Percentiles rank a stretch among this genome's conserved stretches.
These are phyloP conservation scores for Claviceps digitariae DNA, from an alignment of 2,329 filamentous ascomycete species.

Conservation along the genomic window DNA sequence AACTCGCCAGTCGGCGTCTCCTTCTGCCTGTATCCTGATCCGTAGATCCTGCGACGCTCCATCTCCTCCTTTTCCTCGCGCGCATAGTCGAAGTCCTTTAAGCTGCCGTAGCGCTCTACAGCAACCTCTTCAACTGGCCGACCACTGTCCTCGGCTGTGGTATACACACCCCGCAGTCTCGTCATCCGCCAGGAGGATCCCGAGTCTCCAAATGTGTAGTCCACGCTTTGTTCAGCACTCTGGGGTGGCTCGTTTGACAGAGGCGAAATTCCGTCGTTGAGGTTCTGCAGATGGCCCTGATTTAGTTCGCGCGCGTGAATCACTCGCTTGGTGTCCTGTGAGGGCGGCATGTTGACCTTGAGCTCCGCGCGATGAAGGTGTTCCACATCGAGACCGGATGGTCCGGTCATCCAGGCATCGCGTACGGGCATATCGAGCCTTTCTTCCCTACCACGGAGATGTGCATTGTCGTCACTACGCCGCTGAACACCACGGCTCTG, in stretches of 20 bases:
- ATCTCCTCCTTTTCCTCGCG: constrained; percentile 87
- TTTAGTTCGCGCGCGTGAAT: constrained; percentile 78
- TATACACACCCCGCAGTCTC: constrained; percentile 77
- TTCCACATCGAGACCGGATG: constrained; percentile 69
- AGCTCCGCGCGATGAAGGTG: constrained; percentile 52
- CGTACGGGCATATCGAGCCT: constrained; percentile 37
- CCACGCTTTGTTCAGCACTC: constrained; percentile 42
- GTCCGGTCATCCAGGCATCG: constrained; percentile 91
- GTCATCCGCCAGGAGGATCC: constrained; percentile 96
- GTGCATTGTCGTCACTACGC: constrained; percentile 11
- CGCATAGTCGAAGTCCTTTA: constrained; percentile 82
- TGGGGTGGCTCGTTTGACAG: neutral
- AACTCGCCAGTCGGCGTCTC: constrained; percentile 81
- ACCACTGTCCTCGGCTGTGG: constrained; percentile 59
- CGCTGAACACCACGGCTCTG: constrained; percentile 35
- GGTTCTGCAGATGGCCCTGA: constrained; percentile 35
- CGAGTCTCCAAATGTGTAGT: constrained; percentile 77
- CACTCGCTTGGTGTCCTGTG: constrained; percentile 51
- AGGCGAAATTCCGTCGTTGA: constrained; percentile 34
- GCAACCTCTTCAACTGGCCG: constrained; percentile 71
- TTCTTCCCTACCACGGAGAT: neutral
- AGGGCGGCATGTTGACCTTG: constrained; percentile 38
- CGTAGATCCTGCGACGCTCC: constrained; percentile 71
- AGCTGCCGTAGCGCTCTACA: constrained; percentile 62
- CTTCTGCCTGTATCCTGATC: constrained; percentile 70